Conservation (phyloP, 176 grass and related monocot species). For the Carex scoparia region DNA sequence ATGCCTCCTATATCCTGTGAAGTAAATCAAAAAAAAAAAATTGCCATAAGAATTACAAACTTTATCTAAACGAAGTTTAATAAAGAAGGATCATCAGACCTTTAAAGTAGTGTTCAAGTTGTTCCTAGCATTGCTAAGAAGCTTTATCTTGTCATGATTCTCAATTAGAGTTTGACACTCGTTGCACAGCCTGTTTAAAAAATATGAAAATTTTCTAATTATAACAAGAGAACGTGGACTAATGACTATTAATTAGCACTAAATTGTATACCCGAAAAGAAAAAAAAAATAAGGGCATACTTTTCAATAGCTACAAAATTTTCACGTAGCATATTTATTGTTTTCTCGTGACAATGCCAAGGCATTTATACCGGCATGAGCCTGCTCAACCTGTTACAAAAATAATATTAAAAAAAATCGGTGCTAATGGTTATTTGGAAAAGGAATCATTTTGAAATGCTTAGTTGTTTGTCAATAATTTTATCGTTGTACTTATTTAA, state of each 20-base stretch:
- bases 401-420: neutral
- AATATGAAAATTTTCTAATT: conserved; percentile 14
- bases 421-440: neutral
- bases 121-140: conserved; percentile 99
- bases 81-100: conserved; percentile 34
- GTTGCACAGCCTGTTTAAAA: conserved; percentile 60
- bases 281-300: conserved; percentile 46
- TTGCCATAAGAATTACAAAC: conserved; percentile 26
- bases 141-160: conserved; percentile 99
- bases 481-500: too few species aligned
- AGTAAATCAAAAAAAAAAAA: conserved; percentile 9
- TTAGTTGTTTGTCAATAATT: neutral
- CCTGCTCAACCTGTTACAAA: conserved; percentile 79
- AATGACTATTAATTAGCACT: conserved; percentile 16
- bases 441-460: neutral
- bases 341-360: conserved; percentile 81
- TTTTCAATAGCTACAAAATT: conserved; percentile 97
- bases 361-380: conserved; percentile 78
- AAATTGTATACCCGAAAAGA: conserved; percentile 20
- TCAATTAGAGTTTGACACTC: conserved; percentile 99
- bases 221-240: conserved; percentile 26
- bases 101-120: conserved; percentile 97
- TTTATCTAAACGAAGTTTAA: neutral
- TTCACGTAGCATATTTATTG: conserved; percentile 75
- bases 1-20: conserved; percentile 92